Base-by-base conservation (phyloP, 768 basidiomycete species). In the Russula sp. region DNA sequence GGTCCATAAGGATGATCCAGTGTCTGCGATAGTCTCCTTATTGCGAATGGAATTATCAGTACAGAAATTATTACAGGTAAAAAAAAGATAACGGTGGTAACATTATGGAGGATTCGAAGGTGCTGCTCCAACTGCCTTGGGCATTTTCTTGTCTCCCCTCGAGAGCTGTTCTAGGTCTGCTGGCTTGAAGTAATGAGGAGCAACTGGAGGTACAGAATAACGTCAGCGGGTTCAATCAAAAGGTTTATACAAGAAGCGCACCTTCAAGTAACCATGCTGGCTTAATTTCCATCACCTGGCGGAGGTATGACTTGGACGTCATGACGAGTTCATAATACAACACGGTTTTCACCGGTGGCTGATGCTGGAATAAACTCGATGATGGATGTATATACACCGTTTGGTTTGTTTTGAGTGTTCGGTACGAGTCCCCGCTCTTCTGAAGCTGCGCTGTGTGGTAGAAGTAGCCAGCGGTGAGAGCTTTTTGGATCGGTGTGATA, bases 261-360 rank as follows among this genome's bases (percentile, higher is more conserved):
- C 90, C 88, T 81, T 98, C 96, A 46, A 97, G 73, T 36, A 98
- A 73, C 97, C 97, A 98, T 29, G 84, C 71, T 5, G 96, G 91
- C 72, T 98, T 98, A 71, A 98, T 98, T 69, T 98, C 97, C 94
- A 98, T 98, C 42, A 94, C 82, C 79, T 98, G 95, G 80, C 92
- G 81, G 83, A 98, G 89, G 70, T 97, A 99, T 36, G 97, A 98
- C 75, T 98, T 98, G 42, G 88, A 88, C 8, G 97, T 99, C 82
- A 96, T 88, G 25, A 99, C 96, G 25, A 99, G 83, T 73, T 98
- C 97, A 70, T 98, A 98, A 74, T 98, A 99, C 50, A 97, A 73
- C 10, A 98, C 72, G 16, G 90, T 89, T 71, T 88, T 90, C 13
- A 93, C 83, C 0, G 97, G 97, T 2, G 97, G 97, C 67, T 98